Base-by-base conservation (phyloP, 1,284 basidiomycete genomes). In the Ganoderma resinaceum region DNA sequence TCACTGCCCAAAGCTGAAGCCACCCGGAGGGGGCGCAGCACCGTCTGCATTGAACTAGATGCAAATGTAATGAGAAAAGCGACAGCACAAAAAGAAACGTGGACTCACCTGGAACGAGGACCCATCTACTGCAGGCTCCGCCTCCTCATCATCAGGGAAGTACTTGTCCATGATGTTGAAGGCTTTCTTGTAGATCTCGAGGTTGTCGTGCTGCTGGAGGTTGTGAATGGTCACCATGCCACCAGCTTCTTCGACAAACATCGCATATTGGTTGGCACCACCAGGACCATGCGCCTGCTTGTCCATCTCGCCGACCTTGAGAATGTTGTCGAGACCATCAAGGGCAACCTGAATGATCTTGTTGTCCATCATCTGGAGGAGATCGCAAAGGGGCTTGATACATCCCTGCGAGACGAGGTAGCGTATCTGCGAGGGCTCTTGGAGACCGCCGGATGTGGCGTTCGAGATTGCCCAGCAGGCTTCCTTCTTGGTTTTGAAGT, bases 381-480 rank as follows among this genome's bases (percentile, higher is more conserved):
- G 85, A 78, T 99, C 97, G 79, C 98, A 99, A 64, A 99, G 87
- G 29, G 98, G 98, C 84, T 98, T 98, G 85, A 99, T 98, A 85
- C 97, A 98, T 57, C 98, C 98, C 80, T 99, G 97, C 35, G 89
- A 88, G 70, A 99, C 98, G 67, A 99, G 94, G 83, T 99, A 99
- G 66, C 98, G 95, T 77, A 99, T 99, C 83, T 99, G 98, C 60
- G 92, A 86, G 61, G 98, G 98, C 80, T 99, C 96, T 76, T 98
- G 96, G 33, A 99, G 89, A 74, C 97, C 98, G 71, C 98, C 98
- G 59, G 96, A 98, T 43, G 98, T 99, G 12, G 98, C 98, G 81
- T 99, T 99, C 60, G 96, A 98, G 77, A 99, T 96, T 20, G 98
- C 98, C 98, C 98, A 99, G 85, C 97, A 99, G 4, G 98, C 98